Base-by-base conservation (phyloP, 1,284 basidiomycete species). In the Ganoderma multipileum region DNA sequence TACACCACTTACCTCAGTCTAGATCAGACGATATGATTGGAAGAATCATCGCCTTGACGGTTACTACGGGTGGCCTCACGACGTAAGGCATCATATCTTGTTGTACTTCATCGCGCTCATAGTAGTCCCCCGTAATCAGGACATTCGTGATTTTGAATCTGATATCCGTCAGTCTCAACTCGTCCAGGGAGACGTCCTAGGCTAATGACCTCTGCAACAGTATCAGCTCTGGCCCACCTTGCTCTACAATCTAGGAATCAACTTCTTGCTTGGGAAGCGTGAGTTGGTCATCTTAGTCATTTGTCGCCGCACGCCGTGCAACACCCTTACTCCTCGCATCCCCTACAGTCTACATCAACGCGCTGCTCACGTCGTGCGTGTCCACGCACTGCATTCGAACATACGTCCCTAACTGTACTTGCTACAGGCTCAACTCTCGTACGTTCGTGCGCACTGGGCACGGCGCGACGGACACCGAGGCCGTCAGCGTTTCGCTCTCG, bases 241-340 rank as follows among this genome's bases (percentile, higher is more conserved):
- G 47, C 47, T 52, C 23, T 52, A 52, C 23, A 52, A 52, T 23
- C 23, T 52, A n/a, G 47, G n/a, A 1, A 52, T 52, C 3, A 52
- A 52, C 23, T 52, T 52, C 47, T 28, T 52, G 47, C 47, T 52
- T n/a, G 47, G 47, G 23, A 52, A 52, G 47, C 23, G 47, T 52
- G 47, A 52, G 47, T 52, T 14, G 8, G 3, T 12, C 11, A 1
- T 23, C n/a, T n/a, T 18, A 20, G 38, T 39, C 2, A 4, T 16
- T 52, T 23, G 9, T 26, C 2, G 6, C 8, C 33, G 33, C 33
- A 18, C 1, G 3, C 47, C 23, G 0, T 3, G 47, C 47, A 50
- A 23, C 23, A 20, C 47, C 0, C 47, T 50, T 9, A 50, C 47
- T 8, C 47, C 9, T 2, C 11, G 23, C 12, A 26, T 52, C 4